Evolutionary conservation across 1,139 yeast species (phyloP), one percentile per base, ranked within the genome.

Genomic region (Yamadazyma friedrichii): DNA sequence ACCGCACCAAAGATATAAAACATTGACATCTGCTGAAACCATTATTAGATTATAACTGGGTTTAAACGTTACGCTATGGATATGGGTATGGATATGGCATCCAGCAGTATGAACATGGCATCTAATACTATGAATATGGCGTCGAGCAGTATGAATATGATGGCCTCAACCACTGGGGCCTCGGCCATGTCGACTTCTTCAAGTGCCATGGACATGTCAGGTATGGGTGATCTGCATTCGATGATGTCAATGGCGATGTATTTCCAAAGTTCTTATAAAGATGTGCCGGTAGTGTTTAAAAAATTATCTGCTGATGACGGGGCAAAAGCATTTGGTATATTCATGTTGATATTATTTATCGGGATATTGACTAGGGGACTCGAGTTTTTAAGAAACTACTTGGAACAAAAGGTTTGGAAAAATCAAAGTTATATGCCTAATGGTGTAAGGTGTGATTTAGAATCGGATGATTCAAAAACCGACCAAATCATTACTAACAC

Each of bases 311-410:
- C 93, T 3, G 49, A 63, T 3, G 67, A 64, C 36, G 76, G 75
- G 20, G 88, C 73, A 11, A 73, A 76, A 43, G 89, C 87, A 0
- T 84, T 84, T 58, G 94, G 91, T 27, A 83, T 85, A 15, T 85
- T 84, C 53, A 61, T 81, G 32, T 63, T 82, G 26, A 58, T 85
- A 26, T 76, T 84, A 52, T 71, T 74, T 28, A 64, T 78, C 11
- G 82, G 83, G 0, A 76, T 84, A 51, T 61, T 73, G 32, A 69
- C 81, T 43, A 74, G 85, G 54, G 82, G 84, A 4, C 45, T 82
- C 17, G 75, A 78, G 37, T 84, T 83, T 56, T 48, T 74, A 16
- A 71, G 79, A 46, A 73, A 79, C 52, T 84, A 84, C 54, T 57
- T 84, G 47, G 91, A 85, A 54, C 84, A 80, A 48, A 72, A 65